Conservation (phyloP, 495 filamentous ascomycete species). For the Daldinia concentrica region DNA sequence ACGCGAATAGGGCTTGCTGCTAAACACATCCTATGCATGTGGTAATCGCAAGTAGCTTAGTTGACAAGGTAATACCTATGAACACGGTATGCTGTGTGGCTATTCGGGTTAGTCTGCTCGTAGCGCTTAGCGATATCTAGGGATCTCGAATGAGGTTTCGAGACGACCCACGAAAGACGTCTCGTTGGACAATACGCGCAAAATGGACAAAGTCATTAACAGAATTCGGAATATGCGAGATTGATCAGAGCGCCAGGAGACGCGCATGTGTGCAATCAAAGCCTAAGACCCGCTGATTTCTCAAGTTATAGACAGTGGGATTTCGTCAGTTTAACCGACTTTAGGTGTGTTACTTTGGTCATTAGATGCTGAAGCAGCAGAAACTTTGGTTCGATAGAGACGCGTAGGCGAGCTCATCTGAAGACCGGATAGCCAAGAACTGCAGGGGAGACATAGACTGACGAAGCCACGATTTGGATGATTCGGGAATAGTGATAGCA, state of each 20-base stretch:
- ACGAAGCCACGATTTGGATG: constrained; percentile 34
- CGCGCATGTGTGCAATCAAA: constrained; percentile 26
- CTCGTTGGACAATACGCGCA: constrained; percentile 18
- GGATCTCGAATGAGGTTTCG: neutral
- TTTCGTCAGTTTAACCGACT: constrained; percentile 30
- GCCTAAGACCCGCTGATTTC: constrained; percentile 4
- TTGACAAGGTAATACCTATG: constrained; percentile 16
- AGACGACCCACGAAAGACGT: constrained; percentile 7
- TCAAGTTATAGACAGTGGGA: constrained; percentile 10
- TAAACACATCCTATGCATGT: constrained; percentile 17
- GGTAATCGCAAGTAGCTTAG: constrained; percentile 12
- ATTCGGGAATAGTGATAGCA: constrained; percentile 26
- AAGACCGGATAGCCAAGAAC: constrained; percentile 30
- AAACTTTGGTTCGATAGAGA: constrained; percentile 28
- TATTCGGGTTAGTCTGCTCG: constrained; percentile 17
- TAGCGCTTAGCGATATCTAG: constrained; percentile 6
- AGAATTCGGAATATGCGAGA: constrained; percentile 1
- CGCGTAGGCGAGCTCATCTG: constrained; percentile 26
- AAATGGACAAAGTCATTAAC: constrained; percentile 9
- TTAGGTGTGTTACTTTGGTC: constrained; percentile 27
- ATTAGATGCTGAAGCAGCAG: constrained; percentile 33
- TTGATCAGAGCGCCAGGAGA: constrained; percentile 28
- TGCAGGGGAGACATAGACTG: constrained; percentile 13
- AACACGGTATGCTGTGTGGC: constrained; percentile 21
- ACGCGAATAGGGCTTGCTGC: constrained; percentile 21